These are phyloP conservation scores for Cercospora beticola DNA, from an alignment of 2,329 filamentous ascomycete species.

Conservation along the genomic window DNA sequence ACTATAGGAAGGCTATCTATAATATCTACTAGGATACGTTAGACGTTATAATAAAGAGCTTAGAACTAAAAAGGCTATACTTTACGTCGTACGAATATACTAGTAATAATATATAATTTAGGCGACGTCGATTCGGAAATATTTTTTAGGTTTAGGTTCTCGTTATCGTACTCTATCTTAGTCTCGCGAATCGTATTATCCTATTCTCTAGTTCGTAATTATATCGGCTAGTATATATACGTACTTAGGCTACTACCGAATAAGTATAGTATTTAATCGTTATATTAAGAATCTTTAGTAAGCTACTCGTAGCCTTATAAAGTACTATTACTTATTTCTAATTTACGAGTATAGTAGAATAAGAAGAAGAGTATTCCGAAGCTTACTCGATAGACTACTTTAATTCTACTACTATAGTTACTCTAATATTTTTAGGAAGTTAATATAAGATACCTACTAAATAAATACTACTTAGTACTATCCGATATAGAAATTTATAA, in stretches of 20 bases:
- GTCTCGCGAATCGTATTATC: too few species aligned
- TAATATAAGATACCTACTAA: not conserved
- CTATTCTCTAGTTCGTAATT: not conserved
- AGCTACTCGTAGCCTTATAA: not conserved
- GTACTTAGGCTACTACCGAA: not conserved
- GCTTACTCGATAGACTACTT: constrained; percentile 1
- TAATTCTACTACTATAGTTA: not conserved
- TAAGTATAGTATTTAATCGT: not conserved
- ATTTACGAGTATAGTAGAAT: not conserved
- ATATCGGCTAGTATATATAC: not conserved
- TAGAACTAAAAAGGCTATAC: not conserved
- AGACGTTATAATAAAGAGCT: not conserved
- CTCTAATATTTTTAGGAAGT: constrained; percentile 1
- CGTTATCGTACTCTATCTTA: not conserved
- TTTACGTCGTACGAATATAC: constrained; percentile 3
- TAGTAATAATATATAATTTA: not conserved
- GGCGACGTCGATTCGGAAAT: not conserved
- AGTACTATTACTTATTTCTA: not conserved
- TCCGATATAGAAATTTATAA: constrained; percentile 1
- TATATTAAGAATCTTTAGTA: constrained; percentile 1
- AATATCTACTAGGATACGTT: constrained; percentile 3
- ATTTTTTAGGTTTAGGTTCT: not conserved
- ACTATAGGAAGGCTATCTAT: not conserved
- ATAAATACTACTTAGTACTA: not conserved
- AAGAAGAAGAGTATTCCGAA: constrained; percentile 6